These are phyloP conservation scores for Casuarina equisetifolia DNA, from an alignment of 306 rosid species.

Conservation along the genomic window DNA sequence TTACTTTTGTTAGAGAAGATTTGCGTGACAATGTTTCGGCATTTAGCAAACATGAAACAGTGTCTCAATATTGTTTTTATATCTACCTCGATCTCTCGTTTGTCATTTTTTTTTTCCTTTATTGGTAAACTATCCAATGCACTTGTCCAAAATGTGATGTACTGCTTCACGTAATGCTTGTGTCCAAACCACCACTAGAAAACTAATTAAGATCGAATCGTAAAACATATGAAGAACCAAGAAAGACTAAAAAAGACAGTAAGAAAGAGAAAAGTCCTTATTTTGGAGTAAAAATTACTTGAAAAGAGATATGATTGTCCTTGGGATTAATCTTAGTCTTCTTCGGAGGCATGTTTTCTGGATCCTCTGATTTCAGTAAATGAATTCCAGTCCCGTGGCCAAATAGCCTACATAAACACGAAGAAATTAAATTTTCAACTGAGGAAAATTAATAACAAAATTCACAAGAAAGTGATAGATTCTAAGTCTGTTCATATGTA, in stretches of 20 bases:
- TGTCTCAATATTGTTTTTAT: background rate
- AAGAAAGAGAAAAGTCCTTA: background rate
- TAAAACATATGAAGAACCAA: background rate
- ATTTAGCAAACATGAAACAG: too few species aligned
- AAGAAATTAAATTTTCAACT: background rate
- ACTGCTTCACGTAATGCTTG: background rate
- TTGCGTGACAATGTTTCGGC: too few species aligned
- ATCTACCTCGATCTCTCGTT: background rate
- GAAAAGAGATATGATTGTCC: slow-evolving; percentile 89
- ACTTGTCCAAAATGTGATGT: background rate
- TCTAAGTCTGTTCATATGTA: background rate
- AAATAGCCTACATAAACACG: slow-evolving; percentile 53
- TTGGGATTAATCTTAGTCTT: slow-evolving; percentile 81
- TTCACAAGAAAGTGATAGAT: background rate
- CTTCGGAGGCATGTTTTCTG: slow-evolving; percentile 39
- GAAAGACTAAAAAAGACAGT: background rate
- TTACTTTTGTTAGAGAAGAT: too few species aligned
- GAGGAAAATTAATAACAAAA: background rate
- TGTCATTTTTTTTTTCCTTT: background rate
- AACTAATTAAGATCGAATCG: background rate
- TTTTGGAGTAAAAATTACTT: slow-evolving; percentile 38
- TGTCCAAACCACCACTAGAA: background rate
- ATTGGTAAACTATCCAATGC: background rate
- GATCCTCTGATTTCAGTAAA: slow-evolving; percentile 65
- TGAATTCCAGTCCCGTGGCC: slow-evolving; percentile 91